A percentile compares a stretch with the other conserved stretches of the same genome.
Conservation (phyloP, 495 filamentous ascomycete genomes). For the Mytilinidion resinicola region DNA sequence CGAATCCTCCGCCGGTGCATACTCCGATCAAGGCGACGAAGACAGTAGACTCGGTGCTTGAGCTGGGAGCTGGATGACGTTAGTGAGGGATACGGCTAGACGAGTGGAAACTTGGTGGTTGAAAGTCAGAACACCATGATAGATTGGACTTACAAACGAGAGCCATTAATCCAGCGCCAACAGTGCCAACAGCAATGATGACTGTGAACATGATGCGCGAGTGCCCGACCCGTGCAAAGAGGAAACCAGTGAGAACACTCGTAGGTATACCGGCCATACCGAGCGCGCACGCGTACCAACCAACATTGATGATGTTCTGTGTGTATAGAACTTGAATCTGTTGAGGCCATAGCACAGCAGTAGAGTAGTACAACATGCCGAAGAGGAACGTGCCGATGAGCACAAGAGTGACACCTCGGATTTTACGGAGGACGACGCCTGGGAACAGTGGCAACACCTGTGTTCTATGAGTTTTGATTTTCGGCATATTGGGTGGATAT, state of each 20-base stretch:
- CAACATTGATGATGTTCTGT: neutral
- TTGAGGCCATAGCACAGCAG: neutral
- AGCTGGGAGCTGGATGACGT: neutral
- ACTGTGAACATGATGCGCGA: neutral
- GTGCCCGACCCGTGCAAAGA: neutral
- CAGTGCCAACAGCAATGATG: neutral
- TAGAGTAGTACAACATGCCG: neutral
- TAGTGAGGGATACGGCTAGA: neutral
- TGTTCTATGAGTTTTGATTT: constrained; percentile 2
- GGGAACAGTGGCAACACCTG: neutral
- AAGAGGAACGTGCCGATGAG: neutral
- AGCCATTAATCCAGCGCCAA: neutral
- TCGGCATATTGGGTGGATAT: neutral
- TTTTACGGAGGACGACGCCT: neutral
- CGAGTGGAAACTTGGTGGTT: neutral
- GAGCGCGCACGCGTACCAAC: neutral
- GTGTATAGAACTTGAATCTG: neutral
- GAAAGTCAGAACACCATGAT: neutral
- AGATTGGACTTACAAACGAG: neutral
- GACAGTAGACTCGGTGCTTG: neutral
- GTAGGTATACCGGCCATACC: neutral
- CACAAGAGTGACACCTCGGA: neutral
- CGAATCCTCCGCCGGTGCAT: neutral
- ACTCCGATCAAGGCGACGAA: neutral
- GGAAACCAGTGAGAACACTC: neutral